Percentiles rank a stretch among this genome's conserved stretches.
phyloP scores from a whole-genome alignment of 768 basidiomycete genomes.

The Russula lepida region DNA sequence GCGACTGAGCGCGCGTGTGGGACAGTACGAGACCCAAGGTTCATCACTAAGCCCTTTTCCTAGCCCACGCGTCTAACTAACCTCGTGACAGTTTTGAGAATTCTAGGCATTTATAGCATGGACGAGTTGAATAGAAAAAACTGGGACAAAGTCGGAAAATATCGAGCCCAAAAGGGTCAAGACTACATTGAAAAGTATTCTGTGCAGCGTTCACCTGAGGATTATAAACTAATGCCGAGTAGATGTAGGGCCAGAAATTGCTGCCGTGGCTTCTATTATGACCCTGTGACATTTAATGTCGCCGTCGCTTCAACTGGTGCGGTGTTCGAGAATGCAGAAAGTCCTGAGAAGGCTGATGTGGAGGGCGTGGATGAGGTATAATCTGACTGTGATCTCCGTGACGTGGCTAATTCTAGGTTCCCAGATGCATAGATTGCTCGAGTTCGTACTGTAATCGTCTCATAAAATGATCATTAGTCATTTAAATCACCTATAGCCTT shows the following conservation, averaged over 20 bases:
- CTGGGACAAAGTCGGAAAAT: slow-evolving; percentile 6
- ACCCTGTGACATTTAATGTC: slow-evolving; percentile 1
- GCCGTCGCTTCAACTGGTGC: background rate
- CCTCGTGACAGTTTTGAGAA: background rate
- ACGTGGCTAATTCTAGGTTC: background rate
- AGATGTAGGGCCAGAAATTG: slow-evolving; percentile 11
- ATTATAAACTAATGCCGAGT: background rate
- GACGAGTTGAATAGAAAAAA: slow-evolving; percentile 6
- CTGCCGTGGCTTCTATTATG: background rate
- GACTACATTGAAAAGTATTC: slow-evolving; percentile 5
- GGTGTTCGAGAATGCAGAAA: background rate
- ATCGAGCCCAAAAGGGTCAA: slow-evolving; percentile 1
- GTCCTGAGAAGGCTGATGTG: background rate
- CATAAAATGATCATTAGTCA: background rate
- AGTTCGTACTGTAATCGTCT: slow-evolving; percentile 1
- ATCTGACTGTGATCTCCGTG: background rate
- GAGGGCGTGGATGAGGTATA: slow-evolving; percentile 12
- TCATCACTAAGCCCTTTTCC: background rate
- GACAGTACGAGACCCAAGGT: slow-evolving; percentile 14
- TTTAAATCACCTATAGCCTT: background rate
- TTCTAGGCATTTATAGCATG: slow-evolving; percentile 7
- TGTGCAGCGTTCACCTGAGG: background rate
- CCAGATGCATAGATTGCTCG: slow-evolving; percentile 4
- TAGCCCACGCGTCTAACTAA: background rate
- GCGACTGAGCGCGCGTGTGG: background rate